These are phyloP conservation scores for Xeromyces bisporus DNA, from an alignment of 495 filamentous ascomycete species.

Conservation along the genomic window DNA sequence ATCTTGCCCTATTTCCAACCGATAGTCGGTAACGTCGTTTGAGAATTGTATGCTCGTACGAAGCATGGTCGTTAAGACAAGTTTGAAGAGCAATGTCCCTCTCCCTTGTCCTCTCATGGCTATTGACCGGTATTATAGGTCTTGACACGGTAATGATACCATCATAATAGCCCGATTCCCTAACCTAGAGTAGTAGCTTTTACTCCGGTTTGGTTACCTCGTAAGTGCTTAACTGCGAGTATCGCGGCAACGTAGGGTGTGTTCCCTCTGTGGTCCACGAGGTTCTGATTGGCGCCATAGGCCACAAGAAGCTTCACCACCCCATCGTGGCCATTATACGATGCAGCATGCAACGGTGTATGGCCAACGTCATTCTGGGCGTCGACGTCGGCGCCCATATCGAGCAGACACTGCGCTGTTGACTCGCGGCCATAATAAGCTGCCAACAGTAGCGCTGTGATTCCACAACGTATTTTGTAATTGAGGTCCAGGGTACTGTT, in stretches of 20 bases:
- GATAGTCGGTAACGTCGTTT: no score
- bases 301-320: slow-evolving; percentile 6
- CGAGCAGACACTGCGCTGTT: slow-evolving; percentile 1
- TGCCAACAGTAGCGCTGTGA: background rate
- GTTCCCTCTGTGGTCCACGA: slow-evolving; percentile 2
- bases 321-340: slow-evolving; percentile 2
- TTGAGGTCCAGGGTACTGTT: background rate
- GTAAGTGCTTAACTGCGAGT: no score
- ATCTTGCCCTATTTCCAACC: no score
- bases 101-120: no score
- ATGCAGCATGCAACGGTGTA: slow-evolving; percentile 7
- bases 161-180: no score
- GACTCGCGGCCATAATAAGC: slow-evolving; percentile 1
- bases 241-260: slow-evolving; percentile 1
- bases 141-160: no score
- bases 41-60: no score
- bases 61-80: no score
- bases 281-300: slow-evolving; percentile 8
- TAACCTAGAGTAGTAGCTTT: no score
- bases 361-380: slow-evolving; percentile 1
- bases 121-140: no score
- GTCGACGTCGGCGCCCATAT: slow-evolving; percentile 1
- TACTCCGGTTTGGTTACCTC: no score
- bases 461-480: background rate
- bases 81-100: no score